Conservation (phyloP, 768 basidiomycete genomes). For the Pulveroboletus sp. region DNA sequence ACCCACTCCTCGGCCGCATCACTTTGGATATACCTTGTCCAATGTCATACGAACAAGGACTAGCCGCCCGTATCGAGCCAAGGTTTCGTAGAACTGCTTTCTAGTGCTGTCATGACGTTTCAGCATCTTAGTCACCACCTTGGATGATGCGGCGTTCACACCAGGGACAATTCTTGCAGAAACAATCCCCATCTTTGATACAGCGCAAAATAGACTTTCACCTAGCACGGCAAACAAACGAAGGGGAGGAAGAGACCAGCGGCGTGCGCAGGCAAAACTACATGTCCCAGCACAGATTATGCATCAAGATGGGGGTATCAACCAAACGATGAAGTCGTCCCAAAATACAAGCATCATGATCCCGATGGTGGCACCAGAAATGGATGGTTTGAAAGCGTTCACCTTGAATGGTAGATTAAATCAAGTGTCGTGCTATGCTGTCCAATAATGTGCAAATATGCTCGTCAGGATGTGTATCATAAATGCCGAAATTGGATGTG, state of each 20-base stretch:
- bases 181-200: no score
- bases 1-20: no score
- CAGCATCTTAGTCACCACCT: not conserved
- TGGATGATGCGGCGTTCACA: not conserved
- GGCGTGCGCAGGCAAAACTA: not conserved
- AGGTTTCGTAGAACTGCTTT: not conserved
- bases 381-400: constrained; percentile 6
- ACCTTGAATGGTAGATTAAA: constrained; percentile 14
- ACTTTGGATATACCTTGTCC: no score
- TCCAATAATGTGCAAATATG: constrained; percentile 20
- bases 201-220: not conserved
- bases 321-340: not conserved
- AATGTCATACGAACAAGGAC: not conserved
- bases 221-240: not conserved
- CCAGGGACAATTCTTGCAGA: not conserved
- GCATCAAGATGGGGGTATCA: not conserved
- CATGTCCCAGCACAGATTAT: not conserved
- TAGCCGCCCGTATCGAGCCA: not conserved
- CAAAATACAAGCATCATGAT: not conserved
- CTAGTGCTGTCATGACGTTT: not conserved
- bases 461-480: constrained; percentile 12
- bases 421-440: constrained; percentile 18
- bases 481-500: constrained; percentile 4
- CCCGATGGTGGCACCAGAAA: constrained; percentile 4
- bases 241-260: not conserved